Evolutionary conservation across 75 land plant species (phyloP), one percentile per base, ranked within the genome.

Genomic region (Isoetes taiwanensis): DNA sequence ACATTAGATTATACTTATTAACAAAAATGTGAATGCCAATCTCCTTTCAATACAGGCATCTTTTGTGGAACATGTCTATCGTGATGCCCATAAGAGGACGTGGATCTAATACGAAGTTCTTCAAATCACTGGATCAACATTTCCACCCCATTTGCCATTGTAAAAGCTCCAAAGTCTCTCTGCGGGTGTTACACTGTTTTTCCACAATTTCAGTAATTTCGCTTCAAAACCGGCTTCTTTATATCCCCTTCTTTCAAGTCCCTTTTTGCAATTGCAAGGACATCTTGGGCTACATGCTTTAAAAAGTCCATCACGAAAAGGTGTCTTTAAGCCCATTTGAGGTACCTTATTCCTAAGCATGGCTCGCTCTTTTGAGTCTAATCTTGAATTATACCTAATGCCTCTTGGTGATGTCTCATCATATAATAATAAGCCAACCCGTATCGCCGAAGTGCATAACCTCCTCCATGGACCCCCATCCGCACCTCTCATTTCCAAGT

Each of bases 391-490:
- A 91, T 68, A 60, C 86, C 94, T 52, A 86, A 60, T 58, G 77
- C 85, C 37, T 67, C 74, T 66, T 86, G 93, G 72, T 10, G 98
- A 80, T 50, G 66, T 64, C 17, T 91, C 98, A 71, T 91, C 98
- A 71, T 91, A 91, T 55, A 91, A 64, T n/a, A n/a, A n/a, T n/a
- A n/a, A n/a, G n/a, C n/a, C n/a, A 71, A 87, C 95, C 97, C 93
- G 88, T 67, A 93, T 79, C 30, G 98, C 96, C 31, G 98, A 62
- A 29, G 98, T 95, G 74, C 98, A 93, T 64, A 93, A 68, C 58
- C 94, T 80, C 53, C 87, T 80, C 98, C 98, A 93, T 43, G 98
- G 98, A 40, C 95, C 98, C 39, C 96, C 98, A 77, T 93, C 98
- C 52, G 96, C 96, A 52, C 99, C 99, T 62, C 99, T 75, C 99